phyloP scores from a whole-genome alignment of 768 basidiomycete genomes.

The Tephrocybe sp. region DNA sequence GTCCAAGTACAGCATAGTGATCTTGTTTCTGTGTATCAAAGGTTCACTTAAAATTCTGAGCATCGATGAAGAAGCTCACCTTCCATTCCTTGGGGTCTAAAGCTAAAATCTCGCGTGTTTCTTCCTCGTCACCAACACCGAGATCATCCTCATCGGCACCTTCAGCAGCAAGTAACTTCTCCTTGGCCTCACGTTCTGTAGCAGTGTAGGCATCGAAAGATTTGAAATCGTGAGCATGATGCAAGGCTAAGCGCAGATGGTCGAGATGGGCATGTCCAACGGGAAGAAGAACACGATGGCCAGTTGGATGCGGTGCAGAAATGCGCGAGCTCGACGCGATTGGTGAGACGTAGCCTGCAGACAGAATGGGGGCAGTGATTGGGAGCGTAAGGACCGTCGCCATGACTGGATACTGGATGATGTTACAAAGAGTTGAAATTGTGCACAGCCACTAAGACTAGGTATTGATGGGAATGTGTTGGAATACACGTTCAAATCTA shows the following conservation, averaged over 20 bases:
- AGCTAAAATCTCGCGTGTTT: conserved; percentile 61
- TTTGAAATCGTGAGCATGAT: conserved; percentile 78
- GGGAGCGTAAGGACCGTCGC: conserved; percentile 28
- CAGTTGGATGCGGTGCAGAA: conserved; percentile 33
- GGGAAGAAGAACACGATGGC: conserved; percentile 60
- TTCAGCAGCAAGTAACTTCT: conserved; percentile 46
- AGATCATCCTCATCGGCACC: conserved; percentile 75
- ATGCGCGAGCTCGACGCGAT: conserved; percentile 28
- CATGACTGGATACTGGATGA: conserved; percentile 14
- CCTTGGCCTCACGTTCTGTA: conserved; percentile 35
- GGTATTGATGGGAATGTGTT: too few relatives aligned
- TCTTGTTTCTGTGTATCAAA: conserved; percentile 84
- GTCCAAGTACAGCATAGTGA: conserved; percentile 94
- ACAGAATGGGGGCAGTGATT: conserved; percentile 26
- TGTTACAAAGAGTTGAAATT: too few relatives aligned
- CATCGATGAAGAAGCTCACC: conserved; percentile 33
- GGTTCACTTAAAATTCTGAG: background rate
- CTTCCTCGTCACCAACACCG: conserved; percentile 90
- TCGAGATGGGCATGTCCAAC: conserved; percentile 87
- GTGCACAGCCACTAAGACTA: too few relatives aligned
- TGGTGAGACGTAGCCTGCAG: conserved; percentile 42
- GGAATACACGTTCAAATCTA: too few relatives aligned
- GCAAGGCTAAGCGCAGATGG: conserved; percentile 70
- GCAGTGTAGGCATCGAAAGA: conserved; percentile 70
- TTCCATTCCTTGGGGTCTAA: conserved; percentile 99